phyloP scores from a whole-genome alignment of 495 filamentous ascomycete genomes.

The Aspergillus heteromorphus region DNA sequence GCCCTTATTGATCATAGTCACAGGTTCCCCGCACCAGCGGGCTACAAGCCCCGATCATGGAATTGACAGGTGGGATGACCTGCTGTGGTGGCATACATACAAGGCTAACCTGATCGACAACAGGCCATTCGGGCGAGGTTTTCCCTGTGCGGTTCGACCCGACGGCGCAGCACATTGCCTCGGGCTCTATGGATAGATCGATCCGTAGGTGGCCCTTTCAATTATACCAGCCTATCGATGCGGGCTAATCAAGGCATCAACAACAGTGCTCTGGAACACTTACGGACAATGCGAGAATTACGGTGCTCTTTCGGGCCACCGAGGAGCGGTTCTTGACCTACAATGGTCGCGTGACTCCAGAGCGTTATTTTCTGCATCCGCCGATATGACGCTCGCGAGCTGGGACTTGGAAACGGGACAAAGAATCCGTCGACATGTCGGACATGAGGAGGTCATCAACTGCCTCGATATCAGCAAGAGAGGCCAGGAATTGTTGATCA shows the following conservation, averaged over 20 bases:
- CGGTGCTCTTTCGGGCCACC: slow-evolving; percentile 78
- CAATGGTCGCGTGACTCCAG: slow-evolving; percentile 94
- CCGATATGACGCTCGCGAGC: slow-evolving; percentile 85
- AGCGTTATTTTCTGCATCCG: slow-evolving; percentile 87
- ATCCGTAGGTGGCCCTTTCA: slow-evolving; percentile 58
- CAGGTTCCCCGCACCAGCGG: slow-evolving; percentile 80
- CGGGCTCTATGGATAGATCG: slow-evolving; percentile 88
- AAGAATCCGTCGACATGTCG: slow-evolving; percentile 84
- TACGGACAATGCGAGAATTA: slow-evolving; percentile 93
- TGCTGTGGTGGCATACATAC: background rate
- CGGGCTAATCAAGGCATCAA: slow-evolving; percentile 14
- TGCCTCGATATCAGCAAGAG: slow-evolving; percentile 78
- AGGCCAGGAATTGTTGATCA: slow-evolving; percentile 84
- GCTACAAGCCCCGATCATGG: slow-evolving; percentile 90
- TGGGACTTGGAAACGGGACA: slow-evolving; percentile 89
- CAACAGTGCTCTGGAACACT: slow-evolving; percentile 82
- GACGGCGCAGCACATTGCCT: slow-evolving; percentile 81
- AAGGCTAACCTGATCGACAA: slow-evolving; percentile 1
- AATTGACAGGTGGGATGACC: slow-evolving; percentile 64
- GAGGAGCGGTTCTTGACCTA: slow-evolving; percentile 83
- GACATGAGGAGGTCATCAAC: slow-evolving; percentile 93
- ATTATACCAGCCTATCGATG: background rate
- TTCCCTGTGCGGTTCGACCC: slow-evolving; percentile 90
- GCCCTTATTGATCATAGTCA: slow-evolving; percentile 11
- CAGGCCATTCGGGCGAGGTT: slow-evolving; percentile 72